phyloP scores from a whole-genome alignment of 352 stramenopile genomes.

The Phytophthora agathidicida region DNA sequence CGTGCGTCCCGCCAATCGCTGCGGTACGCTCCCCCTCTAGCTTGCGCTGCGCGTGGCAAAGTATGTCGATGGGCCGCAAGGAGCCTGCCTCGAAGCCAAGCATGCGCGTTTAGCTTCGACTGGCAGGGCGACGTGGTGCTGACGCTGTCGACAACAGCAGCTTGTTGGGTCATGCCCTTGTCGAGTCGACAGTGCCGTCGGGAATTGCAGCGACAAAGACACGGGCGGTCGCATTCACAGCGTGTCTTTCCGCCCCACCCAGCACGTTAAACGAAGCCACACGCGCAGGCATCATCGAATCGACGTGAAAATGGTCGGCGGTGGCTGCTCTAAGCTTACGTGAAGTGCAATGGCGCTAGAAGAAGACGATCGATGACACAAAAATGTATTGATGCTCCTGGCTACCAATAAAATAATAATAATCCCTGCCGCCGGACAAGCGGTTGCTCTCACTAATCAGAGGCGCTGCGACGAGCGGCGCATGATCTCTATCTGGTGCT shows the following conservation, averaged over 20 bases:
- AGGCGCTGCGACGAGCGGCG: slow-evolving; percentile 48
- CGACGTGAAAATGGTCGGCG: too few relatives aligned
- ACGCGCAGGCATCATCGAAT: neutral
- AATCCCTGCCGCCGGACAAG: slow-evolving; percentile 8
- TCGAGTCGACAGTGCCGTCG: slow-evolving; percentile 1
- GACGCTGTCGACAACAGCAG: neutral
- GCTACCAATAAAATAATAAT: slow-evolving; percentile 43
- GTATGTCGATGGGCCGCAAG: too few relatives aligned
- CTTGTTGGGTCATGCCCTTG: neutral
- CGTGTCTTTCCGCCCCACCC: slow-evolving; percentile 28
- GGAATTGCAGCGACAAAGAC: slow-evolving; percentile 17
- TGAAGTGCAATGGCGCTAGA: too few relatives aligned
- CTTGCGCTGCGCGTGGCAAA: too few relatives aligned
- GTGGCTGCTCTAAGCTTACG: too few relatives aligned
- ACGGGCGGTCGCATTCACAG: slow-evolving; percentile 11
- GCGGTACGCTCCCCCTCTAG: too few relatives aligned
- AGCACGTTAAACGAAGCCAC: slow-evolving; percentile 10
- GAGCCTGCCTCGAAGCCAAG: too few relatives aligned
- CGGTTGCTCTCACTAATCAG: slow-evolving; percentile 14
- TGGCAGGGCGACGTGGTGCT: neutral
- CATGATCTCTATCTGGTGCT: slow-evolving; percentile 70
- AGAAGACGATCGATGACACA: slow-evolving; percentile 15
- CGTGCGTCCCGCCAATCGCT: too few relatives aligned
- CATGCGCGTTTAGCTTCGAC: too few relatives aligned
- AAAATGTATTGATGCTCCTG: slow-evolving; percentile 33